Evolutionary conservation across 148 eudicot genomes (phyloP), one percentile per base, ranked within the genome.

Genomic region (Rheum nobile): DNA sequence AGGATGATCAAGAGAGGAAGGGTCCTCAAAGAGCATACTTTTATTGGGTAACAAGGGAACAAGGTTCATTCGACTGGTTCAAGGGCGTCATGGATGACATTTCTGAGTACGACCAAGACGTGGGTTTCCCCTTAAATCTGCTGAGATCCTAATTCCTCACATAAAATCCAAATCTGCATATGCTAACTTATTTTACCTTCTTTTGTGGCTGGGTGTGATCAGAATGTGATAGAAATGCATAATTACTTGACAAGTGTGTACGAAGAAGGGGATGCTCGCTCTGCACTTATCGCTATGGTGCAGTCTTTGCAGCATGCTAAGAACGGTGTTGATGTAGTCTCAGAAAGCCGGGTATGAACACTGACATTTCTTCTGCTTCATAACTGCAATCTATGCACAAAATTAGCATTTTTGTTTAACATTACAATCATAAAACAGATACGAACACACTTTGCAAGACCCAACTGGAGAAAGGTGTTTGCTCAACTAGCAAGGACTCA

Each of bases 211-310:
- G n/a, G 4, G 14, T 67, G 11, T 31, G n/a, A 39, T 71, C 91
- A 96, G 99, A 48, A 96, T 57, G 76, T 96, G 12, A 89, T 96
- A 78, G 99, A 96, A 84, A 90, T 92, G 99, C 97, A 96, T 67
- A 96, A 87, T 76, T 90, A 92, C 84, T 80, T 96, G 80, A 92
- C 99, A 24, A 90, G 99, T 79, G 92, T 96, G 74, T 96, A 92
- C 39, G 96, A 92, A 83, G 97, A 92, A 85, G 99, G 99, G 26
- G 97, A 96, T 89, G 99, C 96, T 47, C 83, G 99, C 74, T 96
- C 99, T 72, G 99, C 99, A 32, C 91, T 96, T 16, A 92, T 92
- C 57, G 86, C 87, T 26, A 90, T 87, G 99, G 97, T 96, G 21
- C 99, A 96, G 82, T 85, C 89, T 22, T 76, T 96, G 73, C 97